Conservation (phyloP, 1,139 yeast genomes). For the Geotrichum europaeum region DNA sequence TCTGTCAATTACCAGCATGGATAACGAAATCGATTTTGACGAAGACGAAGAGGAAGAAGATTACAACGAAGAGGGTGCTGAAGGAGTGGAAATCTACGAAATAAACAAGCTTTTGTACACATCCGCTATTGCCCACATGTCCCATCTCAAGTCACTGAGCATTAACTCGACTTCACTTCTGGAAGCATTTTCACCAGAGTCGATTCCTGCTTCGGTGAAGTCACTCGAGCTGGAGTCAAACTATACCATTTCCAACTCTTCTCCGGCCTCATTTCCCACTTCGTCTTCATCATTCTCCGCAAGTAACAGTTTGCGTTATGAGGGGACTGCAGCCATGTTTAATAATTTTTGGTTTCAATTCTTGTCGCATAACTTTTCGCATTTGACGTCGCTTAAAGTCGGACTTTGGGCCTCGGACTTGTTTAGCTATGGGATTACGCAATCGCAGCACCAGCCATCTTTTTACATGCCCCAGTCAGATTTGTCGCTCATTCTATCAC, state of each 20-base stretch:
- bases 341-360: constrained; percentile 1
- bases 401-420: constrained; percentile 3
- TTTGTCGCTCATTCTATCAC: background rate
- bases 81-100: background rate
- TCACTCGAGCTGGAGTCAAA: constrained; percentile 8
- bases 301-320: background rate
- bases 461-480: background rate
- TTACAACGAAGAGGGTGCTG: background rate
- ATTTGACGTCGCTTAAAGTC: constrained; percentile 4
- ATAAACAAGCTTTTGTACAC: background rate
- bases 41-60: background rate
- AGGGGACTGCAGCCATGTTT: background rate
- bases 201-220: background rate
- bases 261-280: background rate
- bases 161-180: constrained; percentile 4
- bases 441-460: background rate
- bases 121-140: background rate
- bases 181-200: constrained; percentile 3
- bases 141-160: background rate
- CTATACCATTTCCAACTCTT: background rate
- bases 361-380: background rate
- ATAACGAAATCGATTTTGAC: background rate
- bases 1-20: background rate
- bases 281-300: background rate
- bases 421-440: background rate